Evolutionary conservation across 2,329 filamentous ascomycete species (phyloP).

Genomic region (Arthrinium puccinioides): DNA sequence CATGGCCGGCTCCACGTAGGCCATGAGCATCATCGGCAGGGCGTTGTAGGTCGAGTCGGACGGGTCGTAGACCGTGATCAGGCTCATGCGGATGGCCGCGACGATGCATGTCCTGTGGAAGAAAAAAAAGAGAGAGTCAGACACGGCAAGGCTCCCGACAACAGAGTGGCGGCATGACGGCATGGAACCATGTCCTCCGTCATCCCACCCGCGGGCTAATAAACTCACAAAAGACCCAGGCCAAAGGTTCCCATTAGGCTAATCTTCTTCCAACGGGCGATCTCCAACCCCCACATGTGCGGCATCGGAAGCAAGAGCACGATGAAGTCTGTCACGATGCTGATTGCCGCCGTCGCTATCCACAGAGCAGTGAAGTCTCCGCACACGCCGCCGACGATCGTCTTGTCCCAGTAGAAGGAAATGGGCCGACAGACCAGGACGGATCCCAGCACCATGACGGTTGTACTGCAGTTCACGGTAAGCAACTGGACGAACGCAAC

Average conservation of each 20-base stretch:
- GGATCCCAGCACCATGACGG: not conserved
- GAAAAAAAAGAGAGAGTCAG: not conserved
- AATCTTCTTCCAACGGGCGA: slow-evolving; percentile 8
- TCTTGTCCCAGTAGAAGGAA: slow-evolving; percentile 1
- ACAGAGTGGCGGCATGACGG: no score
- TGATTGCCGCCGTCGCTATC: not conserved
- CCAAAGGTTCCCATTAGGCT: slow-evolving; percentile 11
- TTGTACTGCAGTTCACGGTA: not conserved
- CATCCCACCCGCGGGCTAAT: no score
- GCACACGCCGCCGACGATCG: slow-evolving; percentile 5
- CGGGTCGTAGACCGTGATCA: slow-evolving; percentile 1
- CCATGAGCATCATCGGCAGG: not conserved
- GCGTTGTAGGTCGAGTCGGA: slow-evolving; percentile 3
- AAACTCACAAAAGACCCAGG: slow-evolving; percentile 13
- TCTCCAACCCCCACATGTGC: slow-evolving; percentile 9
- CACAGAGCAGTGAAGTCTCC: slow-evolving; percentile 5
- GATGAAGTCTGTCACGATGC: slow-evolving; percentile 7
- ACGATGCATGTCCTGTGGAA: not conserved
- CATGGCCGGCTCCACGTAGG: slow-evolving; percentile 1
- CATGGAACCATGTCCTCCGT: no score
- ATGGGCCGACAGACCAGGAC: not conserved
- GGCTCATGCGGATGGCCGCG: not conserved
- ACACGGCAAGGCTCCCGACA: not conserved
- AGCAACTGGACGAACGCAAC: not conserved
- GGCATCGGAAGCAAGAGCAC: slow-evolving; percentile 10